These are phyloP conservation scores for Oligophagozyma castellii DNA, from an alignment of 1,139 yeast species.

Conservation along the genomic window DNA sequence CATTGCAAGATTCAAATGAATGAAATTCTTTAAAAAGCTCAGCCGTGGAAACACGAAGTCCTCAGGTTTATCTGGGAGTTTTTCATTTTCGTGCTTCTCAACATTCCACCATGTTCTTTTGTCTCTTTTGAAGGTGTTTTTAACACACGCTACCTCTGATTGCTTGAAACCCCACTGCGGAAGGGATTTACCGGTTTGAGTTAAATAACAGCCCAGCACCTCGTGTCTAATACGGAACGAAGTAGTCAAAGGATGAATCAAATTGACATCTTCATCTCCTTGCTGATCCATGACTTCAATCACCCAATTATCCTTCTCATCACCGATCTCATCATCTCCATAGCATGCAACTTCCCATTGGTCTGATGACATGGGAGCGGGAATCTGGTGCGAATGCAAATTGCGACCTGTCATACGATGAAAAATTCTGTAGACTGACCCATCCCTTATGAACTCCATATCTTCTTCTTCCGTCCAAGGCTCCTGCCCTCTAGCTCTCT, in stretches of 20 bases:
- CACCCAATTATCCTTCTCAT: slow-evolving; percentile 85
- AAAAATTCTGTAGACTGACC: slow-evolving; percentile 60
- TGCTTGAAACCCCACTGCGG: slow-evolving; percentile 99
- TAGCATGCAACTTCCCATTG: slow-evolving; percentile 86
- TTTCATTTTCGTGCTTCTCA: slow-evolving; percentile 67
- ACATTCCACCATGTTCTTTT: slow-evolving; percentile 98
- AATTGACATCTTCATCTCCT: slow-evolving; percentile 51
- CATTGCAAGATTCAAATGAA: slow-evolving; percentile 92
- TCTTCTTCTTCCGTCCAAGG: slow-evolving; percentile 36
- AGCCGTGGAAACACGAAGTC: slow-evolving; percentile 66
- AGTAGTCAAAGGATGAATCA: slow-evolving; percentile 78
- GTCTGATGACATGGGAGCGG: slow-evolving; percentile 60
- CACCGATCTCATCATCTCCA: slow-evolving; percentile 79
- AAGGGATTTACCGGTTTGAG: slow-evolving; percentile 63
- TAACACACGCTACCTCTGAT: slow-evolving; percentile 85
- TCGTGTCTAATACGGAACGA: slow-evolving; percentile 66
- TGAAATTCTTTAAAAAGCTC: slow-evolving; percentile 72
- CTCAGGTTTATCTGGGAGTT: slow-evolving; percentile 52
- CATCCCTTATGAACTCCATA: slow-evolving; percentile 50
- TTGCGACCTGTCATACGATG: slow-evolving; percentile 81
- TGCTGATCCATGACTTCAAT: slow-evolving; percentile 75
- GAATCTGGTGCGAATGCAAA: slow-evolving; percentile 74
- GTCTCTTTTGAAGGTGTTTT: slow-evolving; percentile 65
- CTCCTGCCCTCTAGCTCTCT: slow-evolving; percentile 48
- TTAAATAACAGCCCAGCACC: slow-evolving; percentile 68